These are phyloP conservation scores for Tetradesmus obliquus DNA, from an alignment of 139 green algal genomes.

Conservation along the genomic window DNA sequence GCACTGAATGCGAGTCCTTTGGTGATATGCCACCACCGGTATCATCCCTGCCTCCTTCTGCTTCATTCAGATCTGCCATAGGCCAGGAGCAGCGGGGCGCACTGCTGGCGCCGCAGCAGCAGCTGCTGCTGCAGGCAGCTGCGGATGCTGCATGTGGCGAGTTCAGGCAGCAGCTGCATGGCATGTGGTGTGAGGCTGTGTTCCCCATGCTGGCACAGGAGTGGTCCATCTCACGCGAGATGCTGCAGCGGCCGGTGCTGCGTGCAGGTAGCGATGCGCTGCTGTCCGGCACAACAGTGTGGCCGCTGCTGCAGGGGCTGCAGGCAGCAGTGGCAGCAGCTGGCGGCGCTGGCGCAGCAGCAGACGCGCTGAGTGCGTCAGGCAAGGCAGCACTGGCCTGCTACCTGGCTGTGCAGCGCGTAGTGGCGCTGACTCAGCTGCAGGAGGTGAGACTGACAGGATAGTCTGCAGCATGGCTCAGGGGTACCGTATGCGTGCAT, in stretches of 20 bases:
- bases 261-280: slow-evolving; percentile 55
- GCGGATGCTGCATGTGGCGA: slow-evolving; percentile 36
- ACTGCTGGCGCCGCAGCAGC: slow-evolving; percentile 28
- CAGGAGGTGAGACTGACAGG: slow-evolving; percentile 54
- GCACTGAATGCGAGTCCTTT: not conserved
- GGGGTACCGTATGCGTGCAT: not conserved
- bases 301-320: slow-evolving; percentile 44
- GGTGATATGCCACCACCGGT: not conserved
- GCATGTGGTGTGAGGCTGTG: slow-evolving; percentile 86
- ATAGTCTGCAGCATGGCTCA: not conserved
- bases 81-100: not conserved
- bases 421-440: slow-evolving; percentile 76
- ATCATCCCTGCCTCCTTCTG: not conserved
- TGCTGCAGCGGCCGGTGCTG: slow-evolving; percentile 50
- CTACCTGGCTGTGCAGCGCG: slow-evolving; percentile 66
- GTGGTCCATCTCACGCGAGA: slow-evolving; percentile 64
- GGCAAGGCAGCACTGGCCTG: slow-evolving; percentile 60
- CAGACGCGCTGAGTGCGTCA: slow-evolving; percentile 32
- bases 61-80: not conserved
- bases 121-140: slow-evolving; percentile 53
- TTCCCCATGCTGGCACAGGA: slow-evolving; percentile 69
- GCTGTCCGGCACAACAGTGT: slow-evolving; percentile 52
- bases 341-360: not conserved
- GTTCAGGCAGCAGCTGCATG: slow-evolving; percentile 60
- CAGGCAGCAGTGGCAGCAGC: slow-evolving; percentile 14